Evolutionary conservation across 2,329 filamentous ascomycete genomes (phyloP), one percentile per base, ranked within the genome.

Genomic region (Trichoderma lentiforme): DNA sequence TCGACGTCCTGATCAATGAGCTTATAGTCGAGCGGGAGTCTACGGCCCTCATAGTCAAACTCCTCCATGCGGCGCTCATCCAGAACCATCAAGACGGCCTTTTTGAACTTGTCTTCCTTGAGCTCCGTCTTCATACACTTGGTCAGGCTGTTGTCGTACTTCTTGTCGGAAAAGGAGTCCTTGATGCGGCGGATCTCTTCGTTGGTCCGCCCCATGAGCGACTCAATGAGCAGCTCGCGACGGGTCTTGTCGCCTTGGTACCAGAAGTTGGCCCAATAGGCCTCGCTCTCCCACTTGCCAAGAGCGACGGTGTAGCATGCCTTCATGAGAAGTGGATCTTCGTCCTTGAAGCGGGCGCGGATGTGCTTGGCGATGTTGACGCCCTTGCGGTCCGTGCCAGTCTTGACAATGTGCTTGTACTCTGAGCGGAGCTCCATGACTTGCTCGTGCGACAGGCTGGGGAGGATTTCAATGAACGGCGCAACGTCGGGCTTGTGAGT

Each of bases 211-310:
- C 96, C 96, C 90, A 98, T 97, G 24, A 99, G 87, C 6, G 91
- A 90, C 82, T 99, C 96, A 77, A 98, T 98, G 68, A 99, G 88
- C 43, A 99, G 86, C 81, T 98, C 95, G 6, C 95, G 90, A 3
- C 94, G 88, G 8, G 91, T 93, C 77, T 91, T 93, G 81, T 95
- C 92, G 47, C 91, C 91, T 79, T 98, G 95, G 83, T 98, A 98
- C 91, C 94, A 98, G 82, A 94, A 97, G 81, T 98, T 98, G 73
- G 95, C 94, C 95, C 96, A 99, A 85, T 97, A 97, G 0, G 94
- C 93, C 81, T 99, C 96, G 76, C 91, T 92, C 83, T 98, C 96
- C 91, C 94, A 98, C 67, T 88, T 88, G 11, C 96, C 96, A 0
- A 98, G 88, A 0, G 95, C 94, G 3, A 93, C 95, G 4, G 95